Evolutionary conservation across 2,329 filamentous ascomycete species (phyloP).

Genomic region (Pseudonectria foliicola): DNA sequence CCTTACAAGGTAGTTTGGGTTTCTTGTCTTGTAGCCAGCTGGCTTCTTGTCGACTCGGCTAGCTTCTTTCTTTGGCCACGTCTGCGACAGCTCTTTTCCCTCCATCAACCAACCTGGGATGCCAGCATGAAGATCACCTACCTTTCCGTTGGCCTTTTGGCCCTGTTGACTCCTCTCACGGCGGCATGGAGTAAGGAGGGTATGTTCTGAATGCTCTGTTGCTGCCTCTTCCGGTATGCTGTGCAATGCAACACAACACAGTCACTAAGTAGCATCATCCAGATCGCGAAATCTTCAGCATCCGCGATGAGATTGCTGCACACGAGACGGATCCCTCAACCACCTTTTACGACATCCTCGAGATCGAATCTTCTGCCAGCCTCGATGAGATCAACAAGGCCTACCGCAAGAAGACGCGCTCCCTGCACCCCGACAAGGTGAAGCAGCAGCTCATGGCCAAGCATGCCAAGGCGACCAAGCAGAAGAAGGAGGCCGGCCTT

Average conservation of each 20-base stretch:
- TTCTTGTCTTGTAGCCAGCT: too few species aligned
- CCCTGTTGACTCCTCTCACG: conserved; percentile 58
- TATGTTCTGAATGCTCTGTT: conserved; percentile 28
- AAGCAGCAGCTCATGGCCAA: conserved; percentile 73
- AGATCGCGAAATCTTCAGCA: conserved; percentile 98
- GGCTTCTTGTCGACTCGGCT: too few species aligned
- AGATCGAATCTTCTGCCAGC: conserved; percentile 62
- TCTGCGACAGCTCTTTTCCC: neutral
- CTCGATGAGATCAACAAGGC: conserved; percentile 90
- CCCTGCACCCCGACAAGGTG: conserved; percentile 92
- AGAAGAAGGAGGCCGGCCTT: conserved; percentile 50
- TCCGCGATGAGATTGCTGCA: conserved; percentile 76
- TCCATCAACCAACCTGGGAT: conserved; percentile 18
- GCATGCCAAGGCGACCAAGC: conserved; percentile 48
- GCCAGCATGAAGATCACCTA: conserved; percentile 65
- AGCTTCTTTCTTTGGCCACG: too few species aligned
- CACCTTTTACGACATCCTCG: conserved; percentile 93
- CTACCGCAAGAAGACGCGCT: conserved; percentile 79
- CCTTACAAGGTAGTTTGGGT: too few species aligned
- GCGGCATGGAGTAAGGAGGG: conserved; percentile 85
- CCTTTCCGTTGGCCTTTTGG: conserved; percentile 61
- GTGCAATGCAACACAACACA: neutral
- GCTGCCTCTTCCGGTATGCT: neutral
- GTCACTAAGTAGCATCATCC: conserved; percentile 2
- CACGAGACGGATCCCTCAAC: conserved; percentile 70